Percentiles rank a stretch among this genome's conserved stretches.
Conservation (phyloP, 129 eudicot genomes). For the Ambrosia artemisiifolia region DNA sequence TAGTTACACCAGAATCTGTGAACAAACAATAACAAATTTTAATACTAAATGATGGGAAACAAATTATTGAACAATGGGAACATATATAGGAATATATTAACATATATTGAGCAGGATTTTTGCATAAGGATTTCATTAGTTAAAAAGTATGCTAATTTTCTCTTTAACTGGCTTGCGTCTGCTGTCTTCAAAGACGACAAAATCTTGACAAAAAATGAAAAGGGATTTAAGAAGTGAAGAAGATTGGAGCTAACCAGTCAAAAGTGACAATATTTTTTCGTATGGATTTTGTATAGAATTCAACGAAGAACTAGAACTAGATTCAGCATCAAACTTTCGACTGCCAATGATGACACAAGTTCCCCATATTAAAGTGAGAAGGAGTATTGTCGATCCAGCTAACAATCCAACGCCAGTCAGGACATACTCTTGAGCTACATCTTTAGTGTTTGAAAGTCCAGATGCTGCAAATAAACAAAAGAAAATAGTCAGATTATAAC, state of each 20-base stretch:
- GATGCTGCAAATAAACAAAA: slow-evolving; percentile 45
- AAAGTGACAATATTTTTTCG: slow-evolving; percentile 22
- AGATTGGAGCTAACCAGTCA: slow-evolving; percentile 36
- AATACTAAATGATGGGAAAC: neutral
- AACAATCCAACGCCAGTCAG: slow-evolving; percentile 70
- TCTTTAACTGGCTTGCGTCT: neutral
- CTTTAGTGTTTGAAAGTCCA: slow-evolving; percentile 49
- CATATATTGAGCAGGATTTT: too few relatives aligned
- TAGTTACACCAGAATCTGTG: slow-evolving; percentile 54
- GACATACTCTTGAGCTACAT: slow-evolving; percentile 59
- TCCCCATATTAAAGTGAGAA: slow-evolving; percentile 75
- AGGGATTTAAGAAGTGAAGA: neutral
- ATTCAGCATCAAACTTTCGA: slow-evolving; percentile 20
- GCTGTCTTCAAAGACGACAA: neutral
- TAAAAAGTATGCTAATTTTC: neutral
- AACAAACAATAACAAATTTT: slow-evolving; percentile 1
- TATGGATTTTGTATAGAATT: slow-evolving; percentile 16
- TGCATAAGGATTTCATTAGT: too few relatives aligned
- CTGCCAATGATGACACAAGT: slow-evolving; percentile 65
- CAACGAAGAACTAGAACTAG: slow-evolving; percentile 13
- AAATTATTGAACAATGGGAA: neutral
- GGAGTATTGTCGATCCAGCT: slow-evolving; percentile 69
- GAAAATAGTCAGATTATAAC: neutral
- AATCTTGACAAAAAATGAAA: neutral
- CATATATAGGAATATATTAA: too few relatives aligned